Percentiles rank a stretch among this genome's conserved stretches.
Evolutionary conservation across 2,329 filamentous ascomycete genomes (phyloP).

Genomic region (Aspergillus sojae): DNA sequence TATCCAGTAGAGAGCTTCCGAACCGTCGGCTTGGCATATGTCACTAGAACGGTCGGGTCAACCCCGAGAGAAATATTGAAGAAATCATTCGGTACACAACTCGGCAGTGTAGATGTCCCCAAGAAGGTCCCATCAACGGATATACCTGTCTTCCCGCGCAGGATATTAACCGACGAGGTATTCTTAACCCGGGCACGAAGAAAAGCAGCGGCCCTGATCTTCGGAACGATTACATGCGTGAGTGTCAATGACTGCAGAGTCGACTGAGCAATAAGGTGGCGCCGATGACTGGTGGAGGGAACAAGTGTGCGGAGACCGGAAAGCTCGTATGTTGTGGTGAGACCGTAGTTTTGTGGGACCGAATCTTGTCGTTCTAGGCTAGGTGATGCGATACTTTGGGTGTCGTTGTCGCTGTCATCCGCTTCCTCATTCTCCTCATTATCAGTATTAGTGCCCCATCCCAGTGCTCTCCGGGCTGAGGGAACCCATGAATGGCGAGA

Average conservation of each 20-base stretch:
- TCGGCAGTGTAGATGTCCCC: conserved; percentile 28
- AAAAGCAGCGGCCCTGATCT: conserved; percentile 43
- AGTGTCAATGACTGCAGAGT: conserved; percentile 37
- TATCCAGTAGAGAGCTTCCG: conserved; percentile 29
- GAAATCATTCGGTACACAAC: conserved; percentile 28
- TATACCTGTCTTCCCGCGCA: conserved; percentile 29
- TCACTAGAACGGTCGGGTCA: conserved; percentile 34
- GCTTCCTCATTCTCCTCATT: conserved; percentile 5
- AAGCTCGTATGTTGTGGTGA: conserved; percentile 46
- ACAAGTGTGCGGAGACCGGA: conserved; percentile 40
- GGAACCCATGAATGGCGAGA: background rate
- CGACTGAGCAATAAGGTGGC: conserved; percentile 43
- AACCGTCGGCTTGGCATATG: conserved; percentile 34
- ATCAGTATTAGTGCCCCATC: background rate
- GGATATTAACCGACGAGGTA: conserved; percentile 35
- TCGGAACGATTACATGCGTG: conserved; percentile 44
- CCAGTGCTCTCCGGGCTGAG: background rate
- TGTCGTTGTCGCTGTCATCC: conserved; percentile 16
- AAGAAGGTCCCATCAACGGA: conserved; percentile 36
- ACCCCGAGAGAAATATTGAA: conserved; percentile 36
- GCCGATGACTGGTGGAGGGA: conserved; percentile 37
- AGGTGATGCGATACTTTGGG: conserved; percentile 1
- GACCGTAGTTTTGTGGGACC: conserved; percentile 42
- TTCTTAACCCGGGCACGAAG: conserved; percentile 44
- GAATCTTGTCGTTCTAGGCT: conserved; percentile 34